Evolutionary conservation across 2,329 filamentous ascomycete species (phyloP), one percentile per base, ranked within the genome.

Genomic region (Trichoderma sp.): DNA sequence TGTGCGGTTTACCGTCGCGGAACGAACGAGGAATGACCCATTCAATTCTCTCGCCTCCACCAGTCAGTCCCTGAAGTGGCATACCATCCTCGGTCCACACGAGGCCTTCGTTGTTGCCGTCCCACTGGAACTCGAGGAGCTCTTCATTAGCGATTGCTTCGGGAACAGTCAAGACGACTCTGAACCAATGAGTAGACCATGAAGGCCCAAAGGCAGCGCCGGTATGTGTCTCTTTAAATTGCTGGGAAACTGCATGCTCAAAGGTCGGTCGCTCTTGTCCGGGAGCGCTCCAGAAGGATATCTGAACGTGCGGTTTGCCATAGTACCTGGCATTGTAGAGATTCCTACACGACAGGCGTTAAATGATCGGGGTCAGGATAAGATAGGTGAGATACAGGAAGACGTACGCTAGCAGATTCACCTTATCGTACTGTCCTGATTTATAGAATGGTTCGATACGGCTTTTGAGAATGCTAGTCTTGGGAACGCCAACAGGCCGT

Each of bases 141-240:
- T 94, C 89, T 75, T 96, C 93, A 72, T 93, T 82, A 31, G 81
- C 82, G 75, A 97, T 87, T 14, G 92, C 83, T 68, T 88, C 77
- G 8, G 96, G 95, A 16, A 98, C 86, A 5, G 88, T 92, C 71
- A 99, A 82, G 68, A 90, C 83, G 68, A 97, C 88, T 75, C 90
- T 92, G 86, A 99, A 97, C 96, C 96, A 99, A 80, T 98, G 96
- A 10, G 96, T 99, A 1, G 94, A 92, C 96, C 96, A 99, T 43
- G 94, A 96, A 2, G 96, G 96, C 0, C 96, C 96, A 74, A 98
- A 98, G 7, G 85, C 88, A 69, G 91, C 86, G 70, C 95, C 94
- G 67, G 94, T 89, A 21, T 87, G 83, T 10, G 94, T 92, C 60
- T 90, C 86, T 63, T 86, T 87, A 83, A 95, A 99, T 7, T 90